phyloP scores from a whole-genome alignment of 768 basidiomycete genomes.

The Phlebiopsis gigantea region DNA sequence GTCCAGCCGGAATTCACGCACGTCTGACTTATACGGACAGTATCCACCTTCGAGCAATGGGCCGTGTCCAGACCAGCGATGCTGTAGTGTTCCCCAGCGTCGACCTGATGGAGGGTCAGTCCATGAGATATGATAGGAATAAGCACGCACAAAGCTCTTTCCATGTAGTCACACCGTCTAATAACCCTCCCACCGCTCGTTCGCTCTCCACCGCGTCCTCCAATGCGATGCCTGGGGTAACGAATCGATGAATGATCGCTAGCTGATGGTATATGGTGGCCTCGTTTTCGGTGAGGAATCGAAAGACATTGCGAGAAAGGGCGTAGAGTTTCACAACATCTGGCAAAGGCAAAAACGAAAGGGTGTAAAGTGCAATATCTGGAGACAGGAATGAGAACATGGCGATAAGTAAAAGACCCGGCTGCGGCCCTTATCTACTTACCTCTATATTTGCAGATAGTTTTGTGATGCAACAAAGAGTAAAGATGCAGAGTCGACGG shows the following conservation, averaged over 20 bases:
- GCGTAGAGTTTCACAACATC: conserved; percentile 16
- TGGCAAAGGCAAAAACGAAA: conserved; percentile 17
- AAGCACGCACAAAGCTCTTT: conserved; percentile 18
- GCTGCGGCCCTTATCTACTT: neutral
- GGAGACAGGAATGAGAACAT: conserved; percentile 16
- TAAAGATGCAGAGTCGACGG: neutral
- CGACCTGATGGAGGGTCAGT: conserved; percentile 5
- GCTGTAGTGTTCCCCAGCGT: conserved; percentile 12
- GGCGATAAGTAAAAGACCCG: neutral
- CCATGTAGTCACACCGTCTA: conserved; percentile 15
- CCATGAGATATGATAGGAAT: neutral
- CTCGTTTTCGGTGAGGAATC: conserved; percentile 16
- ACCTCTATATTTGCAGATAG: neutral
- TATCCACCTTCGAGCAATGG: conserved; percentile 17
- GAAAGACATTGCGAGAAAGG: conserved; percentile 9
- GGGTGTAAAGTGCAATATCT: conserved; percentile 17
- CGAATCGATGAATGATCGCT: conserved; percentile 18
- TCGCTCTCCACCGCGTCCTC: conserved; percentile 9
- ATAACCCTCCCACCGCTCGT: conserved; percentile 1
- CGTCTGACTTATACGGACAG: conserved; percentile 3
- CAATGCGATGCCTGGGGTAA: conserved; percentile 12
- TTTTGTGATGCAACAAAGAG: neutral
- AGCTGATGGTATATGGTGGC: conserved; percentile 20
- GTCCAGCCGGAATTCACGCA: conserved; percentile 15
- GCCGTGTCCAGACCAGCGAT: conserved; percentile 20